A percentile compares a stretch with the other conserved stretches of the same genome.
phyloP scores from a whole-genome alignment of 495 filamentous ascomycete species.

The Xylaria scruposa region DNA sequence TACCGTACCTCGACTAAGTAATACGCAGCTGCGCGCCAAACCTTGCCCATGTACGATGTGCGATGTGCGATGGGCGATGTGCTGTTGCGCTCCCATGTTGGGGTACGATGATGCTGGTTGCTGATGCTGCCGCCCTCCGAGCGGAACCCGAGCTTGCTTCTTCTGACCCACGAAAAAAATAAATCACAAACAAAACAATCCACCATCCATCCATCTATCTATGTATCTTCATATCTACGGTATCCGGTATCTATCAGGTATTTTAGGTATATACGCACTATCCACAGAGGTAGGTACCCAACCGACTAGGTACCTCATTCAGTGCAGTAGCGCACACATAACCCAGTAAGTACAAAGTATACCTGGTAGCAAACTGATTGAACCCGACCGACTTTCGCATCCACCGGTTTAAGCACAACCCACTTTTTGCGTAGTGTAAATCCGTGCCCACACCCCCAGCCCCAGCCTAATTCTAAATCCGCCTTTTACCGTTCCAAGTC shows the following conservation, averaged over 20 bases:
- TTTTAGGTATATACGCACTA: neutral
- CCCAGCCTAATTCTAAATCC: slow-evolving; percentile 9
- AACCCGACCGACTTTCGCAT: neutral
- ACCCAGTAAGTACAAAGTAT: too few species aligned
- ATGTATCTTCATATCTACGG: too few species aligned
- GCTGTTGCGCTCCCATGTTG: neutral
- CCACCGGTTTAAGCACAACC: neutral
- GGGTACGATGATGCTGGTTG: neutral
- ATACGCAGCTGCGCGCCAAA: neutral
- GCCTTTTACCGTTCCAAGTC: slow-evolving; percentile 9
- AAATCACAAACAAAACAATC: neutral
- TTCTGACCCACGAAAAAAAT: slow-evolving; percentile 2
- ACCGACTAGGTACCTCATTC: neutral
- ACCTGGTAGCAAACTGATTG: too few species aligned
- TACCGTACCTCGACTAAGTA: neutral
- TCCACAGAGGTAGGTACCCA: neutral
- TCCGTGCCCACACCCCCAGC: slow-evolving; percentile 5
- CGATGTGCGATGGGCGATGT: neutral
- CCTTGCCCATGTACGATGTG: slow-evolving; percentile 3
- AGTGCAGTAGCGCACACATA: neutral
- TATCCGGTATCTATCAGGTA: too few species aligned
- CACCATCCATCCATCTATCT: too few species aligned
- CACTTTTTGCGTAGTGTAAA: neutral
- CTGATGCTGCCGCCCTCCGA: slow-evolving; percentile 7
- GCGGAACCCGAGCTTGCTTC: slow-evolving; percentile 16